phyloP scores from a whole-genome alignment of 305 asterid species.

The Solanum aculeatissimum region DNA sequence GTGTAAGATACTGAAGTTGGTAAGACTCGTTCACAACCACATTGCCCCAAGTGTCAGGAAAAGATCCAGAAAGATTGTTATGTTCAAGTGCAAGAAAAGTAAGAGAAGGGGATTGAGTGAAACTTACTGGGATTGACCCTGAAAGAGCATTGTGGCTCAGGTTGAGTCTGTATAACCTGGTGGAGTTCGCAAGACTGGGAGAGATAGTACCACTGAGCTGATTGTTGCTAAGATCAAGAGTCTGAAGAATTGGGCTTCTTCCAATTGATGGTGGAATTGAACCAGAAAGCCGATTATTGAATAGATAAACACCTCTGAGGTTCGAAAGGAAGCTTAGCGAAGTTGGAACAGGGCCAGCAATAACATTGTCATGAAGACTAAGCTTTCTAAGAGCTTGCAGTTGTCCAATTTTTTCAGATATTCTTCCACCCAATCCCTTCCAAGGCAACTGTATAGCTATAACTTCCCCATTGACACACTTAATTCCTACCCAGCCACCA shows the following conservation, averaged over 20 bases:
- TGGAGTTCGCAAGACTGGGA: slow-evolving; percentile 45
- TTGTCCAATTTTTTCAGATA: slow-evolving; percentile 62
- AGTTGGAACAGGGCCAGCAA: slow-evolving; percentile 51
- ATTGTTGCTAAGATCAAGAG: slow-evolving; percentile 75
- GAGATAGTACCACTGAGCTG: slow-evolving; percentile 52
- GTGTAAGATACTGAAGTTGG: slow-evolving; percentile 31
- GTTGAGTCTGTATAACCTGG: slow-evolving; percentile 55
- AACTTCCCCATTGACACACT: slow-evolving; percentile 63
- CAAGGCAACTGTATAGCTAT: slow-evolving; percentile 78
- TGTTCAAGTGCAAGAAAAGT: slow-evolving; percentile 64
- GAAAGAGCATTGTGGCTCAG: slow-evolving; percentile 63
- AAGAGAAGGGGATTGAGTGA: slow-evolving; percentile 49
- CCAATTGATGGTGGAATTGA: slow-evolving; percentile 58
- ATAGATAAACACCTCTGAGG: slow-evolving; percentile 69
- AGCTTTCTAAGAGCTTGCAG: slow-evolving; percentile 61
- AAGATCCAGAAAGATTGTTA: slow-evolving; percentile 49
- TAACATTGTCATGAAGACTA: slow-evolving; percentile 72
- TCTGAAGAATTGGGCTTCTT: slow-evolving; percentile 46
- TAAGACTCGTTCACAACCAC: slow-evolving; percentile 11
- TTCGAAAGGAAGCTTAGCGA: slow-evolving; percentile 48
- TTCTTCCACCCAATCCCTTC: slow-evolving; percentile 61
- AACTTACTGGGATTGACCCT: slow-evolving; percentile 51
- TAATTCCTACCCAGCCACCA: slow-evolving; percentile 67
- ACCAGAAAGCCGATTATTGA: slow-evolving; percentile 81
- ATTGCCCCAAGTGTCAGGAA: slow-evolving; percentile 51